Base-by-base conservation (phyloP, 1,284 basidiomycete genomes). In the Moesziomyces sp. region DNA sequence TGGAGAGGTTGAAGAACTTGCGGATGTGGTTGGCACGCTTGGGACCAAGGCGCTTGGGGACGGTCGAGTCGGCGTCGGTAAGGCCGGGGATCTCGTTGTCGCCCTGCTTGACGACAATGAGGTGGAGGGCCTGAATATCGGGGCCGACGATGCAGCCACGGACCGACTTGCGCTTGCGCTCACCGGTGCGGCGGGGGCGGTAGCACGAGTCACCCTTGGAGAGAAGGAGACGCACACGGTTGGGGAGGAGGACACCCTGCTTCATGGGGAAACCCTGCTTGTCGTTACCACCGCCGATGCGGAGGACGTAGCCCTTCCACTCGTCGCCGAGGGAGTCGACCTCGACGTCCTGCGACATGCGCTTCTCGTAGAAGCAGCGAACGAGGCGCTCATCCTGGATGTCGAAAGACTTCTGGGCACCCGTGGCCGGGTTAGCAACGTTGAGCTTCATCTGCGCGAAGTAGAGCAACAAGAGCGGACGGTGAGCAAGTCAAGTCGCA, bases 121-220 rank as follows among this genome's bases (percentile, higher is more conserved):
- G 88, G 71, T 93, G 92, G 80, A 98, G 91, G 76, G 97, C 96
- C 76, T 94, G 92, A 80, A 98, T 97, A 86, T 99, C 96, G 83
- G 93, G 89, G 80, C 92, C 94, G 85, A 98, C 93, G 69, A 85
- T 98, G 89, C 94, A 97, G 57, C 96, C 96, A 74, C 95, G 93
- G 76, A 99, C 93, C 80, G 94, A 97, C 88, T 98, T 98, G 89
- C 96, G 92, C 89, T 93, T 94, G 87, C 96, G 93, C 88, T 99
- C 94, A 85, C 96, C 96, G 60, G 88, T 87, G 85, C 95, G 93
- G 85, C 95, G 93, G 79, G 88, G 86, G 83, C 96, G 93, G 90
- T 94, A 98, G 90, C 96, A 98, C 42, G 94, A 97, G 90, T 97
- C 94, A 72, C 94, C 94, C 86, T 94, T 93, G 78, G 92, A 85